These are phyloP conservation scores for Podaxis mareebaensis DNA, from an alignment of 768 basidiomycete genomes.

Conservation along the genomic window DNA sequence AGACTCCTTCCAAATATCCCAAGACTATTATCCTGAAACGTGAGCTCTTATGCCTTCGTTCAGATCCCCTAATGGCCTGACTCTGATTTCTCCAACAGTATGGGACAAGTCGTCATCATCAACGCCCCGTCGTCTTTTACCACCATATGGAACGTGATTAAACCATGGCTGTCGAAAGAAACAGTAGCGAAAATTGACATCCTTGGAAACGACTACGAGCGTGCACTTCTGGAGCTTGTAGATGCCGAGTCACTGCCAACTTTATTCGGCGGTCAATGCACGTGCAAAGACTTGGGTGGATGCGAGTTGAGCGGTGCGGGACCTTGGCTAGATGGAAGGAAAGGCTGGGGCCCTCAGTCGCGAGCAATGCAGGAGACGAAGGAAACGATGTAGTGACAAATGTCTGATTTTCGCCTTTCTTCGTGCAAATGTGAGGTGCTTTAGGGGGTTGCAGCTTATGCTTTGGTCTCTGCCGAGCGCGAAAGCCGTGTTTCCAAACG, in stretches of 20 bases:
- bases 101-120: conserved; percentile 71
- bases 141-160: conserved; percentile 68
- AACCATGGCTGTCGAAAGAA: conserved; percentile 74
- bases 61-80: conserved; percentile 5
- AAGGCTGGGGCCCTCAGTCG: conserved; percentile 47
- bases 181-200: conserved; percentile 70
- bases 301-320: conserved; percentile 66
- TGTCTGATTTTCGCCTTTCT: too few species aligned
- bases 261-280: conserved; percentile 65
- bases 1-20: conserved; percentile 69
- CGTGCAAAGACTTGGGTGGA: conserved; percentile 53
- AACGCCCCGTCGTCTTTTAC: conserved; percentile 77
- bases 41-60: conserved; percentile 23
- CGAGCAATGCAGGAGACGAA: neutral
- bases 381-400: too few species aligned
- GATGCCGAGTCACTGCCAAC: conserved; percentile 65
- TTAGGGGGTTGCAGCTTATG: neutral
- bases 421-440: neutral
- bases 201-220: conserved; percentile 59
- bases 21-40: conserved; percentile 81
- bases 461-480: neutral
- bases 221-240: conserved; percentile 56
- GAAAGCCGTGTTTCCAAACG: too few species aligned
- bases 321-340: conserved; percentile 68
- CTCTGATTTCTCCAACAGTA: conserved; percentile 38